Evolutionary conservation across 495 filamentous ascomycete species (phyloP).

Genomic region (Tuber calosporum): DNA sequence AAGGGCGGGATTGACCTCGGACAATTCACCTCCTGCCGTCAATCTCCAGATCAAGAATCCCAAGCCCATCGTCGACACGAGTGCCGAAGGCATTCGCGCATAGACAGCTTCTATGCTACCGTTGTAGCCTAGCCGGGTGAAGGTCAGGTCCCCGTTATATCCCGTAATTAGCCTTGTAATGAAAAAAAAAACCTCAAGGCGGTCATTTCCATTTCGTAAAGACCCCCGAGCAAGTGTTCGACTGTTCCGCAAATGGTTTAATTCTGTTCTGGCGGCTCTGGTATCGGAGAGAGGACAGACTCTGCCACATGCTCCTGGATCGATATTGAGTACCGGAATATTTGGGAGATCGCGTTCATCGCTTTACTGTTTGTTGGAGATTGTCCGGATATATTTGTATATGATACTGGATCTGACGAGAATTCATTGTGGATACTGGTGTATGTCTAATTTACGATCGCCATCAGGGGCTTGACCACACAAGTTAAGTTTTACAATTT

Average conservation of each 20-base stretch:
- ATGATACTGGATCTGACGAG: constrained; percentile 18
- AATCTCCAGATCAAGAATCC: constrained; percentile 20
- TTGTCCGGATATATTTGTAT: constrained; percentile 5
- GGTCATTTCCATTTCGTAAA: constrained; percentile 32
- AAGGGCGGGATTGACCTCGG: constrained; percentile 25
- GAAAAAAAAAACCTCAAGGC: constrained; percentile 26
- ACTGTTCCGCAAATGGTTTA: constrained; percentile 15
- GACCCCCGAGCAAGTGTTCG: constrained; percentile 25
- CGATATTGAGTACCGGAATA: constrained; percentile 32
- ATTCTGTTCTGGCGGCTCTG: constrained; percentile 14
- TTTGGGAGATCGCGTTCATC: constrained; percentile 26
- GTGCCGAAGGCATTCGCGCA: constrained; percentile 17
- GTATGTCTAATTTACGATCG: constrained; percentile 26
- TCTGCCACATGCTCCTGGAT: constrained; percentile 33
- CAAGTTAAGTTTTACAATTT: constrained; percentile 27
- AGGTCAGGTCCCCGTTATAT: constrained; percentile 14
- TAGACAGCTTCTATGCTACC: constrained; percentile 22
- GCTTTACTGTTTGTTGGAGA: constrained; percentile 21
- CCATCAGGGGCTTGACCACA: constrained; percentile 19
- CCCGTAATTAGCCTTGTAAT: constrained; percentile 22
- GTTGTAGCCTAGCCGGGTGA: constrained; percentile 32
- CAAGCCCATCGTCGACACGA: constrained; percentile 22
- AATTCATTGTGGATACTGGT: constrained; percentile 26
- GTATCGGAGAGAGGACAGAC: constrained; percentile 24
- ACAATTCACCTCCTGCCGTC: constrained; percentile 18